Evolutionary conservation across 176 grass and related monocot genomes (phyloP).

Genomic region (Lolium multiflorum): DNA sequence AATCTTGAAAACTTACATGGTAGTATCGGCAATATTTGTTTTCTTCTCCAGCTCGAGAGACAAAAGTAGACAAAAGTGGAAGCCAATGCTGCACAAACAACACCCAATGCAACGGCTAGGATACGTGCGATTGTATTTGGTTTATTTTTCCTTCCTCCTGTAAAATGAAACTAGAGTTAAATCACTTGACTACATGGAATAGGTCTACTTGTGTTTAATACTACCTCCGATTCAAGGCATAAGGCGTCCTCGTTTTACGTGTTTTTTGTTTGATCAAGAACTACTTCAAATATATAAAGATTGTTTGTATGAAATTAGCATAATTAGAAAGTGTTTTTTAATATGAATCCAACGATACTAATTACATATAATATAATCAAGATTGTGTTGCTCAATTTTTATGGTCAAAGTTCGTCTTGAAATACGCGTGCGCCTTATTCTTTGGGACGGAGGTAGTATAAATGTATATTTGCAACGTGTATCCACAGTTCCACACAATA

Average conservation of each 20-base stretch:
- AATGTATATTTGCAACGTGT: neutral
- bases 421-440: too few relatives aligned
- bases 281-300: too few relatives aligned
- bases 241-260: too few relatives aligned
- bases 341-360: too few relatives aligned
- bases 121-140: neutral
- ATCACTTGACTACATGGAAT: neutral
- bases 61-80: slow-evolving; percentile 28
- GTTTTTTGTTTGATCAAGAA: too few relatives aligned
- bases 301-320: too few relatives aligned
- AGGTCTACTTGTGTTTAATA: neutral
- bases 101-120: slow-evolving; percentile 43
- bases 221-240: too few relatives aligned
- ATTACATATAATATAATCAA: too few relatives aligned
- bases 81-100: slow-evolving; percentile 3
- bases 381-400: too few relatives aligned
- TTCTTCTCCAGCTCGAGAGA: slow-evolving; percentile 35
- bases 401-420: too few relatives aligned
- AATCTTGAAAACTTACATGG: slow-evolving; percentile 35
- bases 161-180: neutral
- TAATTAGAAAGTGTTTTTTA: too few relatives aligned
- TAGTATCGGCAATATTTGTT: neutral
- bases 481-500: neutral
- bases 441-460: too few relatives aligned
- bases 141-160: slow-evolving; percentile 31